phyloP scores from a whole-genome alignment of 192 early-diverging fungal genomes.

The Coemansia erecta region DNA sequence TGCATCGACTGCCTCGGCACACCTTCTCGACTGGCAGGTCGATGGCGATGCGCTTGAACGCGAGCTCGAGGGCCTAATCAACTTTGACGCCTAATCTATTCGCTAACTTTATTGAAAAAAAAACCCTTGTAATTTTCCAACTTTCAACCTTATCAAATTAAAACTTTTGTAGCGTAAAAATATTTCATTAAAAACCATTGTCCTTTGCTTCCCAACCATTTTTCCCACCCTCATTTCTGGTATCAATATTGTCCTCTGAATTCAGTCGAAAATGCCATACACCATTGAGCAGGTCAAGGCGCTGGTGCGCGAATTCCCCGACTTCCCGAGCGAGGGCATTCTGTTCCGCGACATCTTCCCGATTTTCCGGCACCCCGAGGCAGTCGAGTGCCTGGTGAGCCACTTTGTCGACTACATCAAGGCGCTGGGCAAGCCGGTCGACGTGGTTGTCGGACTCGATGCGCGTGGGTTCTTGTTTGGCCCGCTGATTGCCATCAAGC shows the following conservation, averaged over 20 bases:
- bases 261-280: conserved; percentile 27
- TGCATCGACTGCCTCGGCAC: conserved; percentile 10
- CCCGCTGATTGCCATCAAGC: conserved; percentile 82
- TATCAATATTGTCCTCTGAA: not conserved
- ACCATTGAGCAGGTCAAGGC: conserved; percentile 51
- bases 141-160: not conserved
- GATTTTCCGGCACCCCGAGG: conserved; percentile 92
- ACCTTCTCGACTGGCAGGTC: conserved; percentile 30
- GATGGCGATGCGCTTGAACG: conserved; percentile 41
- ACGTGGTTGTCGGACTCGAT: conserved; percentile 93
- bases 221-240: not conserved
- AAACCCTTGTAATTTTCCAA: not conserved
- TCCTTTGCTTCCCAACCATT: not conserved
- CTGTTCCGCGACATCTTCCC: conserved; percentile 97
- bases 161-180: not conserved
- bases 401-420: conserved; percentile 83
- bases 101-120: not conserved
- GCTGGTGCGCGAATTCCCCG: conserved; percentile 60
- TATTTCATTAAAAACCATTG: not conserved
- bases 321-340: conserved; percentile 89
- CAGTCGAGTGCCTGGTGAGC: conserved; percentile 84
- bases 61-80: conserved; percentile 52
- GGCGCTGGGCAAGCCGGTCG: conserved; percentile 67
- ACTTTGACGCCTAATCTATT: conserved; percentile 38
- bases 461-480: conserved; percentile 97